Conservation (phyloP, 495 filamentous ascomycete genomes). For the Aspergillus ostianus region DNA sequence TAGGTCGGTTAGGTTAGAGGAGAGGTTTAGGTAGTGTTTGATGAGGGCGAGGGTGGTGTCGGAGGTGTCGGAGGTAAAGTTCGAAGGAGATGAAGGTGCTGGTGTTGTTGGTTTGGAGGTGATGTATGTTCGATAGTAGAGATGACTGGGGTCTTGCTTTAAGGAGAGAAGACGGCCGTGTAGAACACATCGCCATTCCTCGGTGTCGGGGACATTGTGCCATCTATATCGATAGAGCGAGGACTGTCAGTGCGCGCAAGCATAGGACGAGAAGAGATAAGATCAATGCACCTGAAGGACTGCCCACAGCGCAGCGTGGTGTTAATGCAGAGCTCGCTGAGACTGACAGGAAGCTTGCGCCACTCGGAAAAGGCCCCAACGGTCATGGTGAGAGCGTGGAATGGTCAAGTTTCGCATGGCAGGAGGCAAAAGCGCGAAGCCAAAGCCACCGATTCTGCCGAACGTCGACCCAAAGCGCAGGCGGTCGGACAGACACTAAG, state of each 20-base stretch:
- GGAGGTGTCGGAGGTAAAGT: slow-evolving; percentile 22
- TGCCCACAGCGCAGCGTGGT: slow-evolving; percentile 90
- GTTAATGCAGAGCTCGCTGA: slow-evolving; percentile 84
- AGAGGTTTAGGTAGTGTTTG: slow-evolving; percentile 79
- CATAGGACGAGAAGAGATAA: background rate
- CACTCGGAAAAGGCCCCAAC: slow-evolving; percentile 56
- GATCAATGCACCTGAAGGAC: slow-evolving; percentile 63
- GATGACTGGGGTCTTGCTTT: slow-evolving; percentile 71
- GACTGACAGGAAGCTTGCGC: slow-evolving; percentile 74
- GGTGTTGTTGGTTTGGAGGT: background rate
- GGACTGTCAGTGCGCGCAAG: background rate
- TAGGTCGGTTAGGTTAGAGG: slow-evolving; percentile 65
- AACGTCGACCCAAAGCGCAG: slow-evolving; percentile 7
- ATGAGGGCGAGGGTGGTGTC: slow-evolving; percentile 69
- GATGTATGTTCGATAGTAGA: slow-evolving; percentile 74
- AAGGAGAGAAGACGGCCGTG: slow-evolving; percentile 81
- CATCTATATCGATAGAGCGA: slow-evolving; percentile 53
- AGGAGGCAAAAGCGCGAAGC: background rate
- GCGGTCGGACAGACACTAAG: slow-evolving; percentile 29
- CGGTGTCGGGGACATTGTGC: slow-evolving; percentile 67
- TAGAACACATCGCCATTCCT: slow-evolving; percentile 91
- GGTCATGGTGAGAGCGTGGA: slow-evolving; percentile 23
- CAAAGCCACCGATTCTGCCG: slow-evolving; percentile 26
- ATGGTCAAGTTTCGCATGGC: background rate
- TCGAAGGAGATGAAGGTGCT: too few species aligned